These are phyloP conservation scores for Cladosporium sp. DNA, from an alignment of 2,329 filamentous ascomycete species.

Conservation along the genomic window DNA sequence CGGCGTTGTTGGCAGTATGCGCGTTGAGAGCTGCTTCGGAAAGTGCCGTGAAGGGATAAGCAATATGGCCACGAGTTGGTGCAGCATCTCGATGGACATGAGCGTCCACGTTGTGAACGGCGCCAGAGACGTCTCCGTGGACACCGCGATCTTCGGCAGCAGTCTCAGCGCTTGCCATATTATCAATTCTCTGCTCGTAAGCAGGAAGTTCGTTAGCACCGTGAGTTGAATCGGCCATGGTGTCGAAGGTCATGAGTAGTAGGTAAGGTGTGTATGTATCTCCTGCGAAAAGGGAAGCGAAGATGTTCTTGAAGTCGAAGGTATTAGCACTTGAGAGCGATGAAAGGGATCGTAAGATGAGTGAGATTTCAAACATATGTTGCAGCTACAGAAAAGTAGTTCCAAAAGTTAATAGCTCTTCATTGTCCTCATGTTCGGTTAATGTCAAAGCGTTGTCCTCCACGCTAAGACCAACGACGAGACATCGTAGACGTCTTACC, in stretches of 20 bases:
- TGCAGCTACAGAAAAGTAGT: neutral
- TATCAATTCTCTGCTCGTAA: neutral
- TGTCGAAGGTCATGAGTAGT: neutral
- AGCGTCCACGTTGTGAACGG: neutral
- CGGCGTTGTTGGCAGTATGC: neutral
- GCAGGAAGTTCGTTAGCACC: neutral
- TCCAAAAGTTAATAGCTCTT: neutral
- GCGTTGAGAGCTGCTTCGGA: neutral
- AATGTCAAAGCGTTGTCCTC: neutral
- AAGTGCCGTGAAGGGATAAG: neutral
- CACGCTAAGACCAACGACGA: neutral
- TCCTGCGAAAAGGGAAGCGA: neutral
- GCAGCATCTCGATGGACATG: neutral
- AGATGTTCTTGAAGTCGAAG: neutral
- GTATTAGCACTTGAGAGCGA: neutral
- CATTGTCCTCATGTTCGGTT: neutral
- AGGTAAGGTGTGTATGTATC: neutral
- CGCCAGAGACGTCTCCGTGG: neutral
- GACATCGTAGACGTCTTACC: neutral
- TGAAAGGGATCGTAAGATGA: neutral
- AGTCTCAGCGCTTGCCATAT: neutral
- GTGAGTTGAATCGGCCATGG: neutral
- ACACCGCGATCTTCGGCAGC: neutral
- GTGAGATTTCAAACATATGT: neutral
- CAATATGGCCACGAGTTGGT: neutral